Conservation (phyloP, 495 filamentous ascomycete species). For the Chaetomidium leptoderma region DNA sequence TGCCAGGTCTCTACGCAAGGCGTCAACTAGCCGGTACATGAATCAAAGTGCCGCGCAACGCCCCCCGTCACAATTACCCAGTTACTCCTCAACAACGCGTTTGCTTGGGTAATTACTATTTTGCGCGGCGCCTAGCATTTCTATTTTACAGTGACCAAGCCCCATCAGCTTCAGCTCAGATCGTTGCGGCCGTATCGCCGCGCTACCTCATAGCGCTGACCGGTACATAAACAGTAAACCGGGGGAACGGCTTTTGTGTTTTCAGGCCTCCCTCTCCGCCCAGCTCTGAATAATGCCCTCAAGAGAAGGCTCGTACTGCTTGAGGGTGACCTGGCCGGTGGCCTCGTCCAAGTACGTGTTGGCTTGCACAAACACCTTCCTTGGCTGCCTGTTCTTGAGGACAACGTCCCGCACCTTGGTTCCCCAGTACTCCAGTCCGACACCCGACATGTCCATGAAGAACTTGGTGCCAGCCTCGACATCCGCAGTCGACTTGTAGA, state of each 20-base stretch:
- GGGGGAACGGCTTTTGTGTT: neutral
- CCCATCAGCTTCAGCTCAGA: neutral
- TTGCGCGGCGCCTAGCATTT: too few species aligned
- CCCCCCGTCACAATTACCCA: too few species aligned
- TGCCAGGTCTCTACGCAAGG: too few species aligned
- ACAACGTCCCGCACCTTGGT: slow-evolving; percentile 72
- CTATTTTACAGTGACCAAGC: too few species aligned
- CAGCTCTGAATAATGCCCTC: slow-evolving; percentile 90
- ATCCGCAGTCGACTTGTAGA: slow-evolving; percentile 91
- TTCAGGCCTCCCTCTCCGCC: slow-evolving; percentile 67
- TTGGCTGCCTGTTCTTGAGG: slow-evolving; percentile 77
- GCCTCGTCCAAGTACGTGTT: slow-evolving; percentile 69
- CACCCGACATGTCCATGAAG: slow-evolving; percentile 77
- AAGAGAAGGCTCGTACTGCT: slow-evolving; percentile 81
- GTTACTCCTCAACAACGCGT: too few species aligned
- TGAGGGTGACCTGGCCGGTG: slow-evolving; percentile 69
- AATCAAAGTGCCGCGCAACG: too few species aligned
- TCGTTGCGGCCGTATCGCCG: neutral
- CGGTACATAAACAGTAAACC: neutral
- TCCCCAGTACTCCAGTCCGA: slow-evolving; percentile 74
- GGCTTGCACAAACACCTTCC: slow-evolving; percentile 94
- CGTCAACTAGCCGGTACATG: too few species aligned
- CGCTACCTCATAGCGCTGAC: neutral
- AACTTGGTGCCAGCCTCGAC: slow-evolving; percentile 66
- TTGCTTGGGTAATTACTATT: too few species aligned